Base-by-base conservation (phyloP, 192 early-diverging fungal species). In the Neocallimastix lanati region DNA sequence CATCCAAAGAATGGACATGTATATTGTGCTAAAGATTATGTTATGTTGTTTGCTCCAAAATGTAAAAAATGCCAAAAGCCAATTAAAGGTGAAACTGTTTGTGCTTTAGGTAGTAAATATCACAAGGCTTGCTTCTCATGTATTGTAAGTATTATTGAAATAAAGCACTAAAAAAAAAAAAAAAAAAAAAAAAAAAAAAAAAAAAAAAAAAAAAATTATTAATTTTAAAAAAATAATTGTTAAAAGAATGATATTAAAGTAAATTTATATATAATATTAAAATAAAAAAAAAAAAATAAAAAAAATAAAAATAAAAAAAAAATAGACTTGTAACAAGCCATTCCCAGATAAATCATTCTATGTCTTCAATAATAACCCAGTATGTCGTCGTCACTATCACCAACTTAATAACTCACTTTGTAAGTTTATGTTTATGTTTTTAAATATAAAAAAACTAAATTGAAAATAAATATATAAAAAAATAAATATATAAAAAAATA, bases 341-440 rank as follows among this genome's bases (percentile, higher is more conserved):
- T 94, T 94, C 82, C 92, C 92, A 12, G 91, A 93, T 80, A 93
- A 92, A 80, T 91, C 88, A 77, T 97, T 97, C 81, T 97, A 95
- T 83, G 96, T 97, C n/a, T 90, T 90, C 82, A 91, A 93, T 2
- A 88, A 93, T 83, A 86, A 87, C 35, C 96, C 94, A 77, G 93
- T 94, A 82, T 96, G 95, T 84, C 85, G 88, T 78, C 87, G 92
- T 30, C 93, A 95, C 85, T 97, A 95, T 82, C 94, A 97, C 80
- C 88, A 91, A 86, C 84, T 92, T 78, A 95, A 94, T 82, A 90
- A 91, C 78, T 95, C 94, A 29, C 88, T 97, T 29, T 97, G 95
- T 82, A 89, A 87, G 78, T 83, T 84, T 21, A 96, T 94, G n/a
- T 81, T 84, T 86, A 33, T 84, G 93, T 94, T 82, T 84, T n/a